Percentiles rank a stretch among this genome's conserved stretches.
Conservation (phyloP, 352 stramenopile genomes). For the Pythium rhizo-oryzae region DNA sequence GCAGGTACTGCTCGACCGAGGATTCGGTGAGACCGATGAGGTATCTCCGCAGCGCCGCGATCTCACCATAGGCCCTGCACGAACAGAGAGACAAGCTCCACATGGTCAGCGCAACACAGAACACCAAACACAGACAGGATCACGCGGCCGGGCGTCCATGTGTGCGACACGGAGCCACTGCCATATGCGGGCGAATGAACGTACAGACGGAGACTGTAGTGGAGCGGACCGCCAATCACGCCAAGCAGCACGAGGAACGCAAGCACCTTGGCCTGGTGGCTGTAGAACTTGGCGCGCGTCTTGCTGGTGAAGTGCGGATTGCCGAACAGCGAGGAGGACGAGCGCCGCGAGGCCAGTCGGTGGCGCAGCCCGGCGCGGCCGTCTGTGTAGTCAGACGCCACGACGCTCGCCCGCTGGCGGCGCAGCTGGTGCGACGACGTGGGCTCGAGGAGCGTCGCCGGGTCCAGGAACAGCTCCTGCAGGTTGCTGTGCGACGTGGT, state of each 20-base stretch:
- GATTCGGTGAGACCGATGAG: conserved; percentile 43
- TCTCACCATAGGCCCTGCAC: conserved; percentile 38
- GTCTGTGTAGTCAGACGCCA: conserved; percentile 40
- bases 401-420: conserved; percentile 6
- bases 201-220: conserved; percentile 72
- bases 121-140: neutral
- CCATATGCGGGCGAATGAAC: neutral
- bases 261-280: conserved; percentile 67
- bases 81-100: conserved; percentile 6
- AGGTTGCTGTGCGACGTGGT: conserved; percentile 16
- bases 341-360: conserved; percentile 42
- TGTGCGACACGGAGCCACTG: neutral
- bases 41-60: conserved; percentile 44
- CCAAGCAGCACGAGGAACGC: conserved; percentile 81
- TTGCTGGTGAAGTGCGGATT: conserved; percentile 43
- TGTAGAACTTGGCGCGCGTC: conserved; percentile 52
- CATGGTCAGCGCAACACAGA: conserved; percentile 11
- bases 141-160: neutral
- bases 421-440: conserved; percentile 5
- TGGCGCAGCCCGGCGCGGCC: conserved; percentile 48
- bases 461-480: conserved; percentile 23
- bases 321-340: conserved; percentile 66
- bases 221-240: conserved; percentile 77
- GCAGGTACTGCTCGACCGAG: conserved; percentile 41
- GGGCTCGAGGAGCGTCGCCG: neutral